Evolutionary conservation across 352 stramenopile genomes (phyloP), one percentile per base, ranked within the genome.

Genomic region (Phytophthora quininea): DNA sequence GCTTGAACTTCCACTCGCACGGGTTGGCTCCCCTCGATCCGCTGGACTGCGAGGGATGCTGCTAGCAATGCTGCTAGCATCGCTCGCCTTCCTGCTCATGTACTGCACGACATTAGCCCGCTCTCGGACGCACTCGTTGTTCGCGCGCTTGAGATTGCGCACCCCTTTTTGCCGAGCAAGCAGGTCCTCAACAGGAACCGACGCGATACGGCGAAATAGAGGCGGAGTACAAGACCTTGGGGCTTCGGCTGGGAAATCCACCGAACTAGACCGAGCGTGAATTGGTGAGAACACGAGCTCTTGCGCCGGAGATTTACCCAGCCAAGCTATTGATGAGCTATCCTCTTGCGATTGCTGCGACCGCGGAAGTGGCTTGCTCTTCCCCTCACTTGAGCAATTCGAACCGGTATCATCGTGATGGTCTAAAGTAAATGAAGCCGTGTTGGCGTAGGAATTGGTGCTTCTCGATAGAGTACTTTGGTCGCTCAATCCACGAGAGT

Each of bases 21-120:
- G 81, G 6, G 69, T 52, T 24, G 63, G 29, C 24, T 88, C 74
- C 3, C 47, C 67, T 29, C 61, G 68, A 38, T 79, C 82, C 12
- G 67, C 69, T 14, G 84, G 84, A 35, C 81, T 93, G 5, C 81
- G 74, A 15, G 83, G 76, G 53, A 88, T 82, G 51, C 76, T 90
- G 8, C 80, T 74, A 12, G 83, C 74, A 12, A 95, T 67, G 50
- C 86, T 96, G 52, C 86, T 94, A 3, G 84, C 80, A 54, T 96
- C 88, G 54, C 86, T 95, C 14, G 84, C 82, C 55, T 96, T 96
- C 37, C 86, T 85, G 14, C 94, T 84, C 67, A 96, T 82, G 62
- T 96, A 96, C 64, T 89, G 91, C 35, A 96, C 62, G 40, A 96
- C 86, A n/a, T 95, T 85, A 1, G 86, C 88, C 3, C 88, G 86